These are phyloP conservation scores for Globisporangium cederbergense DNA, from an alignment of 352 stramenopile genomes.

Conservation along the genomic window DNA sequence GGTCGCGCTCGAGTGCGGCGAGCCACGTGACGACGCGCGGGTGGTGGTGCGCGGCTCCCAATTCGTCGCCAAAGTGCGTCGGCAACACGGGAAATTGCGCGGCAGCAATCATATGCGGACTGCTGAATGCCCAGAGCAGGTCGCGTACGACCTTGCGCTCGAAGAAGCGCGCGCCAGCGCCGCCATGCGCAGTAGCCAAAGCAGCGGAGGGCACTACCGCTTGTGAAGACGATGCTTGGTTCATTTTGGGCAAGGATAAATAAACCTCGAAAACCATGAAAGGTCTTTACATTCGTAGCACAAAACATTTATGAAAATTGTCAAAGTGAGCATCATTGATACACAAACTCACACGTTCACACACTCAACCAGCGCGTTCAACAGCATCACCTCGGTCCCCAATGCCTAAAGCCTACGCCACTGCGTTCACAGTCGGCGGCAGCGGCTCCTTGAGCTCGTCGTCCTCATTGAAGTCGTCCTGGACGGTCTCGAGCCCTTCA, in stretches of 20 bases:
- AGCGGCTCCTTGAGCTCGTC: constrained; percentile 13
- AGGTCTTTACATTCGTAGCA: no score
- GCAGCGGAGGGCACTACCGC: no score
- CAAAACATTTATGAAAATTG: background rate
- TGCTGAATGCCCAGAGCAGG: constrained; percentile 58
- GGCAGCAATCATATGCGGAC: constrained; percentile 49
- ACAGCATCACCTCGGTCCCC: background rate
- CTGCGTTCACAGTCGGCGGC: background rate
- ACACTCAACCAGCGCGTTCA: background rate
- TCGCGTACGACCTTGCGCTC: constrained; percentile 62
- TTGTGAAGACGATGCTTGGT: background rate
- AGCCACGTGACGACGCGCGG: constrained; percentile 48
- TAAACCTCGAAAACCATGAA: no score
- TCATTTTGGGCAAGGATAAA: background rate
- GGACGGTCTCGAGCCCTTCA: constrained; percentile 32
- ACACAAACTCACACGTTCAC: background rate
- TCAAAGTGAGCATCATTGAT: background rate
- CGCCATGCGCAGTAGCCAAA: no score
- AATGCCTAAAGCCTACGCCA: background rate
- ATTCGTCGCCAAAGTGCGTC: constrained; percentile 22
- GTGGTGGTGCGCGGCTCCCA: constrained; percentile 19
- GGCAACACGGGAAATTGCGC: constrained; percentile 47
- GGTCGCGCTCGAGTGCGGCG: constrained; percentile 33
- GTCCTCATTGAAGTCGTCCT: constrained; percentile 27
- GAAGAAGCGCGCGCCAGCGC: constrained; percentile 11